Percentiles rank a stretch among this genome's conserved stretches.
These are phyloP conservation scores for Ascochyta fabae DNA, from an alignment of 2,329 filamentous ascomycete species.

Conservation along the genomic window DNA sequence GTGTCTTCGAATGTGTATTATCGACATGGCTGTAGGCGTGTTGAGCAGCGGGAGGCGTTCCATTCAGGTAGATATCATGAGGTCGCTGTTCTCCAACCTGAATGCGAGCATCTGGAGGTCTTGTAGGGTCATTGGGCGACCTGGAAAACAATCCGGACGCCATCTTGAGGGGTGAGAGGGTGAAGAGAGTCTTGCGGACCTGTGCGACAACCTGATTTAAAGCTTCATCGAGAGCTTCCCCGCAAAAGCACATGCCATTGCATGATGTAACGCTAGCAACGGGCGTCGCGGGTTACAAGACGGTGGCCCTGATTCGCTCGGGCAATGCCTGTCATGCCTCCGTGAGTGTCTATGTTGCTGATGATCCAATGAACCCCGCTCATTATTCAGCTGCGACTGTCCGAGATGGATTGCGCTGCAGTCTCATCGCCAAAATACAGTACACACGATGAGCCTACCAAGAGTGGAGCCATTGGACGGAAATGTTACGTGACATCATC, in stretches of 20 bases:
- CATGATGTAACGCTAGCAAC: slow-evolving; percentile 20
- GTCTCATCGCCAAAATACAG: neutral
- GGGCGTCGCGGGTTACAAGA: slow-evolving; percentile 1
- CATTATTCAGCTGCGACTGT: slow-evolving; percentile 14
- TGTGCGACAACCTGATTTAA: slow-evolving; percentile 10
- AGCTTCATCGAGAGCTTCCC: slow-evolving; percentile 15
- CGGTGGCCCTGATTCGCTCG: slow-evolving; percentile 13
- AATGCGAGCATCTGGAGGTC: slow-evolving; percentile 40
- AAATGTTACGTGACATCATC: slow-evolving; percentile 9
- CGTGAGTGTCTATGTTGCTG: slow-evolving; percentile 7
- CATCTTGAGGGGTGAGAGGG: slow-evolving; percentile 4
- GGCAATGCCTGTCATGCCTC: slow-evolving; percentile 6
- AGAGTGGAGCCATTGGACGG: neutral
- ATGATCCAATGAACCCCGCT: slow-evolving; percentile 17
- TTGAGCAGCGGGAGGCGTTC: slow-evolving; percentile 24
- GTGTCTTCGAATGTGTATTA: slow-evolving; percentile 41
- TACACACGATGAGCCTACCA: neutral
- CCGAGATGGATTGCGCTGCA: neutral
- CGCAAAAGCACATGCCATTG: slow-evolving; percentile 19
- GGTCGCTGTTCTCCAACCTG: slow-evolving; percentile 42
- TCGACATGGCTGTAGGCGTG: slow-evolving; percentile 29
- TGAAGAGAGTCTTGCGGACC: neutral
- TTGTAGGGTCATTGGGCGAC: slow-evolving; percentile 7
- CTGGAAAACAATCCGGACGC: slow-evolving; percentile 15
- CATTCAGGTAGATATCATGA: slow-evolving; percentile 43